A percentile compares a stretch with the other conserved stretches of the same genome.
These are phyloP conservation scores for Metahyphopichia silvanorum DNA, from an alignment of 805 yeast species.

Conservation along the genomic window DNA sequence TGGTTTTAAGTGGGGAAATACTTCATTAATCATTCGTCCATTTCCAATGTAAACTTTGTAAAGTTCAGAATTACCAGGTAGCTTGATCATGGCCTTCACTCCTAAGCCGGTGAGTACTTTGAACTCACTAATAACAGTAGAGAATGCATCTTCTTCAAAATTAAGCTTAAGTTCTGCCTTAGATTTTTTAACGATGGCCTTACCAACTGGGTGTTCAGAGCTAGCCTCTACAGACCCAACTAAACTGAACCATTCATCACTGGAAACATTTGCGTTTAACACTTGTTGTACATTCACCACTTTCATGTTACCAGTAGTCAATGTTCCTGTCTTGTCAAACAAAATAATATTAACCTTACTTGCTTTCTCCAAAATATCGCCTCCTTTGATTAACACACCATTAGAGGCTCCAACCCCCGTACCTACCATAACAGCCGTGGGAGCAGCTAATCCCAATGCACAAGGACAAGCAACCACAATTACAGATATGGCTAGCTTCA, in stretches of 20 bases:
- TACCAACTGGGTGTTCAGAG: slow-evolving; percentile 88
- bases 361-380: slow-evolving; percentile 78
- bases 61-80: slow-evolving; percentile 6
- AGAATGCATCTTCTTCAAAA: slow-evolving; percentile 32
- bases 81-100: slow-evolving; percentile 38
- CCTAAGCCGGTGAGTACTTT: slow-evolving; percentile 45
- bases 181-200: slow-evolving; percentile 52
- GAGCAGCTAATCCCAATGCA: slow-evolving; percentile 95
- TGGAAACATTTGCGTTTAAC: slow-evolving; percentile 8
- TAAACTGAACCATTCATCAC: slow-evolving; percentile 47
- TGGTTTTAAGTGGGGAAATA: slow-evolving; percentile 5
- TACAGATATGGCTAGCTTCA: slow-evolving; percentile 84
- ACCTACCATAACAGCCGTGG: slow-evolving; percentile 98
- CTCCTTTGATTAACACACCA: slow-evolving; percentile 92
- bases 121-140: slow-evolving; percentile 28
- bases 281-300: slow-evolving; percentile 20
- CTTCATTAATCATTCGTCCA: slow-evolving; percentile 32
- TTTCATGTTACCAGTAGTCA: slow-evolving; percentile 80
- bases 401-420: slow-evolving; percentile 92
- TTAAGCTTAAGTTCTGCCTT: slow-evolving; percentile 20
- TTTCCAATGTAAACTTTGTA: slow-evolving; percentile 54
- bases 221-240: slow-evolving; percentile 59
- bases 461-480: slow-evolving; percentile 99
- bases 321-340: slow-evolving; percentile 95
- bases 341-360: slow-evolving; percentile 61